These are phyloP conservation scores for Collariella sp. DNA, from an alignment of 495 filamentous ascomycete species.

Conservation along the genomic window DNA sequence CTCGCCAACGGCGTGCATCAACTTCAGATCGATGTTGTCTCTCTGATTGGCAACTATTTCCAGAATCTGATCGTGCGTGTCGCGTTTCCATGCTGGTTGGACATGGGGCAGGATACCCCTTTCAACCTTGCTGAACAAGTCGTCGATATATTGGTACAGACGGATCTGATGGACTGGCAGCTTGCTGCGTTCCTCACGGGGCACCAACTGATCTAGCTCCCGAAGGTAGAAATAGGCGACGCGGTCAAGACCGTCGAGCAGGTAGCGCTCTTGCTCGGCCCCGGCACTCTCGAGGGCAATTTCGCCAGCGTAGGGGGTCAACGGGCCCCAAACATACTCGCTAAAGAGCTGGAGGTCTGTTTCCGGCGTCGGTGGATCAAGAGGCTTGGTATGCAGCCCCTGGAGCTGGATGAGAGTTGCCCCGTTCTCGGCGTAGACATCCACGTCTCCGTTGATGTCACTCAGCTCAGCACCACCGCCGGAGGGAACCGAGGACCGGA, in stretches of 20 bases:
- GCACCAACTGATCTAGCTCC: background rate
- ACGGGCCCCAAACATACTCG: background rate
- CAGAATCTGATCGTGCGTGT: conserved; percentile 1
- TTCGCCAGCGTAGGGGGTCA: background rate
- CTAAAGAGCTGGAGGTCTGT: conserved; percentile 10
- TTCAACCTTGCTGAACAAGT: background rate
- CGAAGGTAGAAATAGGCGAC: conserved; percentile 11
- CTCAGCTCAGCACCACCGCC: background rate
- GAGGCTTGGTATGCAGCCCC: conserved; percentile 9
- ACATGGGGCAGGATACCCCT: conserved; percentile 3
- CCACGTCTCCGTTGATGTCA: conserved; percentile 8
- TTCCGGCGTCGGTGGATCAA: conserved; percentile 4
- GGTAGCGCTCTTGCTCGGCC: background rate
- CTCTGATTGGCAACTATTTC: background rate
- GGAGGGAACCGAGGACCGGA: background rate
- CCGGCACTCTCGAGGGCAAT: background rate
- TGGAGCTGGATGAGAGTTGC: conserved; percentile 12
- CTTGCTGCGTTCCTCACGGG: background rate
- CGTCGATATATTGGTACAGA: conserved; percentile 8
- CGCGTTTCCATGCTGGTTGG: conserved; percentile 7
- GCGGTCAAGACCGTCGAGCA: conserved; percentile 1
- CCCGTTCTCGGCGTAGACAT: conserved; percentile 4
- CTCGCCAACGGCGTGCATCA: conserved; percentile 26
- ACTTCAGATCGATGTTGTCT: conserved; percentile 7
- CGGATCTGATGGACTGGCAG: conserved; percentile 6